phyloP scores from a whole-genome alignment of 768 basidiomycete species.

The Sistotremastrum suecicum region DNA sequence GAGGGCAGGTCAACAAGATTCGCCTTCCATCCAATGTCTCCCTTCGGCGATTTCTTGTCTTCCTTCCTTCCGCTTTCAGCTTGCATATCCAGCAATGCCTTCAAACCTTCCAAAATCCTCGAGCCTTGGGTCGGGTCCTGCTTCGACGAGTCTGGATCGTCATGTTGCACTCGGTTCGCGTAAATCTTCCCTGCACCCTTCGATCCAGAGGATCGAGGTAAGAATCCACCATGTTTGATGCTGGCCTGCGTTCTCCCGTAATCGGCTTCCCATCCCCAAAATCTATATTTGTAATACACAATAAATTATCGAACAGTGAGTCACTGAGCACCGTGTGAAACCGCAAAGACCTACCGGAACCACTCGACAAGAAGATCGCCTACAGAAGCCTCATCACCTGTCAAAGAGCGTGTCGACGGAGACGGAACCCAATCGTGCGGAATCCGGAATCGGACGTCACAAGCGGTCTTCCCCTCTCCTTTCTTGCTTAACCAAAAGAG shows the following conservation, averaged over 20 bases:
- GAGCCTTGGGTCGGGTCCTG: too few relatives aligned
- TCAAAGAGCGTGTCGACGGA: too few relatives aligned
- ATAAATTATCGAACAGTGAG: background rate
- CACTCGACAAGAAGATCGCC: slow-evolving; percentile 21
- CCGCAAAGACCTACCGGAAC: slow-evolving; percentile 25
- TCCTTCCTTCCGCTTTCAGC: too few relatives aligned
- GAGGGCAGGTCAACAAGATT: too few relatives aligned
- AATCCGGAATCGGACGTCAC: slow-evolving; percentile 10
- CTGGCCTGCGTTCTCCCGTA: slow-evolving; percentile 19
- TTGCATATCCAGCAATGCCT: too few relatives aligned
- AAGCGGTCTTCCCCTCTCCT: slow-evolving; percentile 1
- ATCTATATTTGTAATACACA: slow-evolving; percentile 18
- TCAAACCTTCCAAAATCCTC: too few relatives aligned
- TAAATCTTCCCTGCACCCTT: too few relatives aligned
- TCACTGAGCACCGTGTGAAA: background rate
- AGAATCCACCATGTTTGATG: slow-evolving; percentile 28
- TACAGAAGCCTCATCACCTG: slow-evolving; percentile 6
- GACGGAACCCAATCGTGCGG: slow-evolving; percentile 6
- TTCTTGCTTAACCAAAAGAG: slow-evolving; percentile 20
- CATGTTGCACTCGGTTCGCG: too few relatives aligned
- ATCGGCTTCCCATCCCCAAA: slow-evolving; percentile 28
- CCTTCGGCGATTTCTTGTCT: too few relatives aligned
- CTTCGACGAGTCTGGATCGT: too few relatives aligned
- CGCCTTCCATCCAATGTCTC: too few relatives aligned
- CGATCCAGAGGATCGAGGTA: slow-evolving; percentile 7